phyloP scores from a whole-genome alignment of 2,329 filamentous ascomycete species.

The Ceratocystis ficicola region DNA sequence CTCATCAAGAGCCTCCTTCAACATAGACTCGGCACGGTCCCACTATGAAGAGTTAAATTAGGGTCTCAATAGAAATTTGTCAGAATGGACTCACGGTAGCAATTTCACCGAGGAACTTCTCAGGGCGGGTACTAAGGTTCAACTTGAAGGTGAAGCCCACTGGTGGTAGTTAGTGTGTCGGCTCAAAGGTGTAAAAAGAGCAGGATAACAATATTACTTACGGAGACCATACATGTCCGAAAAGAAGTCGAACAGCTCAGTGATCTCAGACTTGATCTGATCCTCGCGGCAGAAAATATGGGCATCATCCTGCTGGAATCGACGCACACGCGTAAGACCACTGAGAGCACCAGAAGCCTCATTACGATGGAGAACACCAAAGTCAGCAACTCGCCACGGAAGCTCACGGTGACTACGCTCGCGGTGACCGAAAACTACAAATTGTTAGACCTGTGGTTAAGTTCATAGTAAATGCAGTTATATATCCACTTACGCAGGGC shows the following conservation, averaged over 20 bases:
- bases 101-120: constrained; percentile 77
- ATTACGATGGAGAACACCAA: constrained; percentile 89
- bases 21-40: constrained; percentile 72
- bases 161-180: constrained; percentile 20
- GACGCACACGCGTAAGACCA: constrained; percentile 79
- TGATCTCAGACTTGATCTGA: constrained; percentile 57
- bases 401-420: constrained; percentile 49
- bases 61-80: not conserved
- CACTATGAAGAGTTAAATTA: constrained; percentile 36
- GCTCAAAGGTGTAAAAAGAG: not conserved
- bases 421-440: constrained; percentile 23
- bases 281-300: constrained; percentile 89
- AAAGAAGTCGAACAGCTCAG: constrained; percentile 67
- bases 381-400: constrained; percentile 86
- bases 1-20: constrained; percentile 65
- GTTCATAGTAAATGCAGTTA: too few relatives aligned
- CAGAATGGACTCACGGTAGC: constrained; percentile 39
- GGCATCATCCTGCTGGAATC: constrained; percentile 92
- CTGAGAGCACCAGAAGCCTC: constrained; percentile 86
- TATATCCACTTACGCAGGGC: constrained; percentile 36
- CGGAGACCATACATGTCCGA: constrained; percentile 39
- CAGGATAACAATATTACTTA: constrained; percentile 47
- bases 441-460: not conserved
- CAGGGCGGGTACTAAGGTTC: constrained; percentile 79
- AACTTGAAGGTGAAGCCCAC: constrained; percentile 63